Conservation (phyloP, 177 flowering plant species). For the Vitis hybrid region DNA sequence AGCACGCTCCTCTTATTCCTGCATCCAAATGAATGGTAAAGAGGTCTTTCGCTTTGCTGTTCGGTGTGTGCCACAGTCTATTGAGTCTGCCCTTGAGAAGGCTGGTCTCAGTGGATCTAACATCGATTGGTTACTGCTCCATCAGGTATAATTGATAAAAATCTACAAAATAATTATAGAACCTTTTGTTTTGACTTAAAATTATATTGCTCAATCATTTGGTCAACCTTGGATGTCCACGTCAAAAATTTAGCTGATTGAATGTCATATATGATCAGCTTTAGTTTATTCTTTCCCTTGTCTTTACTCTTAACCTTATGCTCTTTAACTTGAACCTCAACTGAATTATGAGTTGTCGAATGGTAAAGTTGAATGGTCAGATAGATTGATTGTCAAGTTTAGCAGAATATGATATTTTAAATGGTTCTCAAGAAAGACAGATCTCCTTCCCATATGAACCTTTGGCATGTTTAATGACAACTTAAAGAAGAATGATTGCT, state of each 20-base stretch:
- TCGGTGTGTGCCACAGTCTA: conserved; percentile 80
- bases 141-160: conserved; percentile 63
- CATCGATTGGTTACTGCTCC: conserved; percentile 92
- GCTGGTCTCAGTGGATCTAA: conserved; percentile 60
- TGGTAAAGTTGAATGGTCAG: not conserved
- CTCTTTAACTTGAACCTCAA: not conserved
- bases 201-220: not conserved
- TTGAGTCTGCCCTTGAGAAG: conserved; percentile 64
- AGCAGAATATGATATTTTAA: not conserved
- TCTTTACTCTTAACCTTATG: not conserved
- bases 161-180: not conserved
- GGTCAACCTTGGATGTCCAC: not conserved
- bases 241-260: not conserved
- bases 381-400: not conserved
- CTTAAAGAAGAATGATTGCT: too few relatives aligned
- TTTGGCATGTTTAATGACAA: too few relatives aligned
- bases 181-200: too few relatives aligned
- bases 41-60: conserved; percentile 93
- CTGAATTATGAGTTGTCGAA: not conserved
- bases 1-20: conserved; percentile 53
- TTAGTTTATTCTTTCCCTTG: not conserved
- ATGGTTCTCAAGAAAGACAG: not conserved
- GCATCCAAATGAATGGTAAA: conserved; percentile 87
- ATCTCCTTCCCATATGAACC: too few relatives aligned
- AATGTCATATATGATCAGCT: not conserved